These are phyloP conservation scores for Metschnikowia baotianmanensis DNA, from an alignment of 805 yeast genomes.

Conservation along the genomic window DNA sequence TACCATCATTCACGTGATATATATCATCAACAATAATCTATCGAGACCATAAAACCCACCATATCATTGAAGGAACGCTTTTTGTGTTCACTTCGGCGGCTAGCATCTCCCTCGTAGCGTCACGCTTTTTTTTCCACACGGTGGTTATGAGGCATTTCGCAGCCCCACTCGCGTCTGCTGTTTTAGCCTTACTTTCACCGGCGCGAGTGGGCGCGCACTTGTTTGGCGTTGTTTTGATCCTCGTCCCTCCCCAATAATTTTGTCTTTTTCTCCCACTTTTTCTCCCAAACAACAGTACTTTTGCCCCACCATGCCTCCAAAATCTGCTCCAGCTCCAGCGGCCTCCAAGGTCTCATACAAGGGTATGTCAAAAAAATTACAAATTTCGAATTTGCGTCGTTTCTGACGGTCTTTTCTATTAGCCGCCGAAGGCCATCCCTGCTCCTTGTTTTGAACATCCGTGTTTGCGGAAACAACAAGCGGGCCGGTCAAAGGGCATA, in stretches of 20 bases:
- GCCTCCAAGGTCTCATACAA: conserved; percentile 16
- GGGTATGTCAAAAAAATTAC: conserved; percentile 12
- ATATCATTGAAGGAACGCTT: neutral
- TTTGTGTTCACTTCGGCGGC: neutral
- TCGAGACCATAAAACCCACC: too few relatives aligned
- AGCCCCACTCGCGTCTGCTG: neutral
- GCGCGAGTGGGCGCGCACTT: conserved; percentile 8
- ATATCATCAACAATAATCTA: too few relatives aligned
- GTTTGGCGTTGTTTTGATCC: conserved; percentile 12
- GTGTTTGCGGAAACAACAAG: conserved; percentile 8
- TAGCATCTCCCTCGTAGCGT: neutral
- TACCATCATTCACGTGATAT: too few relatives aligned
- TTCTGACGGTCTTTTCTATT: neutral
- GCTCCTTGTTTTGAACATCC: conserved; percentile 5
- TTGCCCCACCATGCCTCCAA: conserved; percentile 16
- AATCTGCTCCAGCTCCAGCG: conserved; percentile 13
- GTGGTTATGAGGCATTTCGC: neutral
- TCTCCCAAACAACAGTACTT: conserved; percentile 2
- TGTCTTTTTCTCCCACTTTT: conserved; percentile 9
- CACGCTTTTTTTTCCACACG: neutral
- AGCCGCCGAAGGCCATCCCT: conserved; percentile 2
- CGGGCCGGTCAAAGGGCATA: neutral
- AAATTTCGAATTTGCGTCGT: neutral
- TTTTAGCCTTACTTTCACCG: neutral
- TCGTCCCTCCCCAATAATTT: conserved; percentile 7